phyloP scores from a whole-genome alignment of 1,139 yeast genomes.

The Hyphopichia burtonii region DNA sequence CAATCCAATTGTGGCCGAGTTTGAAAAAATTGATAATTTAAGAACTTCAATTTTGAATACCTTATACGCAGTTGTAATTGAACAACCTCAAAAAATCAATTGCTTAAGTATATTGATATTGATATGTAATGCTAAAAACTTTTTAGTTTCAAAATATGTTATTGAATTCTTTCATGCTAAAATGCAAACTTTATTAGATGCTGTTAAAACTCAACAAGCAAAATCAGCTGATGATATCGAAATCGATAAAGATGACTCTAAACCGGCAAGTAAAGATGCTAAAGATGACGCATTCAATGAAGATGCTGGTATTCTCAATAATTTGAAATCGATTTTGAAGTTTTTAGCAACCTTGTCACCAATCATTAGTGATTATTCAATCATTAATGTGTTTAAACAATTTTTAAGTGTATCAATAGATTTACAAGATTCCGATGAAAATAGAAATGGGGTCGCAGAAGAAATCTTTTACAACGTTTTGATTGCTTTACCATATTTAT shows the following conservation, averaged over 20 bases:
- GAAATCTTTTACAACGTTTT: constrained; percentile 65
- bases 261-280: background rate
- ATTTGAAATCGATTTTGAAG: constrained; percentile 67
- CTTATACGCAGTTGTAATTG: constrained; percentile 66
- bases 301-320: constrained; percentile 70
- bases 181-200: constrained; percentile 54
- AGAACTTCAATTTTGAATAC: constrained; percentile 62
- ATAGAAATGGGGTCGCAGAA: constrained; percentile 62
- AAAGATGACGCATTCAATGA: constrained; percentile 19
- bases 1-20: constrained; percentile 66
- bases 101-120: constrained; percentile 69
- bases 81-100: constrained; percentile 88
- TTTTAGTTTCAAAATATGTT: constrained; percentile 66
- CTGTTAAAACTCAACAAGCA: constrained; percentile 11
- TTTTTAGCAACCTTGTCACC: constrained; percentile 67
- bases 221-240: constrained; percentile 16
- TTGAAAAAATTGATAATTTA: constrained; percentile 63
- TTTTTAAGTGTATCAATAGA: constrained; percentile 58
- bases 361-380: constrained; percentile 52
- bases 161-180: constrained; percentile 68
- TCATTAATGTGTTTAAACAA: constrained; percentile 52
- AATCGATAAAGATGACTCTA: constrained; percentile 4
- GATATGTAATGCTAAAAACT: constrained; percentile 65
- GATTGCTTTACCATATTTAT: constrained; percentile 67
- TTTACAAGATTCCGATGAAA: constrained; percentile 40